Evolutionary conservation across 2,329 filamentous ascomycete genomes (phyloP), one percentile per base, ranked within the genome.

Genomic region (Raffaelea albimanens): DNA sequence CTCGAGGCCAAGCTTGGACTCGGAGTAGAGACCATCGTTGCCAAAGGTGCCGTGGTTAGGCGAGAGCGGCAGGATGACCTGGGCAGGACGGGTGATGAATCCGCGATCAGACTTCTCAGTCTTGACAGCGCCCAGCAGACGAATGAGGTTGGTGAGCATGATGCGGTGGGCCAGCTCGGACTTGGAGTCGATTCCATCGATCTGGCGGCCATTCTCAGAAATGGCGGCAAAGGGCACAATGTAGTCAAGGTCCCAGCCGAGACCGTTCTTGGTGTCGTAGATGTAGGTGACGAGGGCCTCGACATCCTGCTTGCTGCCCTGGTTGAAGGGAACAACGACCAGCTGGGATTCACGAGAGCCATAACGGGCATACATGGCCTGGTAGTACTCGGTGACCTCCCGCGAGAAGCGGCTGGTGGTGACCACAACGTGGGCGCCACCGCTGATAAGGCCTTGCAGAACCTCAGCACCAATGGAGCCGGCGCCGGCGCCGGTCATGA

Each of bases 1-100:
- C 75, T 98, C 93, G 9, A 98, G 77, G 40, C 85, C 93, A 50
- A 98, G 83, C 72, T 98, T 98, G 43, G 93, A 97, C 70, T 98
- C 93, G 5, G 93, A 94, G 55, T 70, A 98, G 43, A 98, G 79
- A 71, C 93, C 93, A 59, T 98, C 93, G 63, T 88, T 96, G 61
- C 93, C 93, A 58, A 98, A 98, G 29, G 91, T 98, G 56, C 93
- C 93, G 68, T 98, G 94, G 71, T 98, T 98, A 50, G 93, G 93
- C 3, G 93, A 98, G 9, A 98, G 75, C 42, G 93, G 93, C 22
- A 98, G 78, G 52, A 98, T 90, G 59, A 97, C 91, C 67, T 98
- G 93, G 22, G 93, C 93, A 43, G 93, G 93, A 36, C 93, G 87
- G 31, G 93, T 98, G 71, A 95, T 89, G 60, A 93, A 95, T 49